A percentile compares a stretch with the other conserved stretches of the same genome.
Conservation (phyloP, 768 basidiomycete genomes). For the Termitomyces sp. region DNA sequence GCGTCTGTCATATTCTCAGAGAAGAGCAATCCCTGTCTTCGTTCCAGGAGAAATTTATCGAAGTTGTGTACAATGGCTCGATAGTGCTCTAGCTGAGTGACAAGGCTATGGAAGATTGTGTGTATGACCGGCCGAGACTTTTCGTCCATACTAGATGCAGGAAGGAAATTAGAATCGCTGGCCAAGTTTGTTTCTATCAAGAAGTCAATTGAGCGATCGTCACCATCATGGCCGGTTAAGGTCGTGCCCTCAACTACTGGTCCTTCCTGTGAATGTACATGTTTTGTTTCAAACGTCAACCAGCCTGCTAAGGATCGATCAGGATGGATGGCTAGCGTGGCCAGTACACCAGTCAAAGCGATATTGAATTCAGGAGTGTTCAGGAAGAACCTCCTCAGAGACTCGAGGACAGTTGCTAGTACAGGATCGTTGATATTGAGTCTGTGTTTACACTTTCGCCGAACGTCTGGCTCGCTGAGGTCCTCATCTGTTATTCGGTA, state of each 20-base stretch:
- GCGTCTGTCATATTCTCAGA: conserved; percentile 92
- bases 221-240: conserved; percentile 51
- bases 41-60: conserved; percentile 80
- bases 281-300: conserved; percentile 67
- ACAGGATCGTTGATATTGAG: conserved; percentile 78
- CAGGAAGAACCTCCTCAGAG: conserved; percentile 75
- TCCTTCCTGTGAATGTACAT: conserved; percentile 27
- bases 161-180: conserved; percentile 54
- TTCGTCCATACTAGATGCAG: conserved; percentile 69
- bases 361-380: conserved; percentile 88
- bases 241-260: conserved; percentile 16
- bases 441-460: conserved; percentile 62
- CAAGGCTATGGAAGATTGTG: conserved; percentile 76
- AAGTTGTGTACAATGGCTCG: conserved; percentile 74
- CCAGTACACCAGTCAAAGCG: conserved; percentile 79
- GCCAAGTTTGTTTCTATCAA: conserved; percentile 64
- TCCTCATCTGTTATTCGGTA: conserved; percentile 48
- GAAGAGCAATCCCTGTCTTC: conserved; percentile 86
- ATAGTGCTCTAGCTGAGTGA: conserved; percentile 80
- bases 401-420: conserved; percentile 66
- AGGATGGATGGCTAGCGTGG: conserved; percentile 81
- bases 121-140: conserved; percentile 77
- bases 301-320: conserved; percentile 86
- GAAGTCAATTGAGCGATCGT: conserved; percentile 83
- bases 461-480: conserved; percentile 33